A percentile compares a stretch with the other conserved stretches of the same genome.
Conservation (phyloP, 2,329 filamentous ascomycete species). For the Penicillium crustosum region DNA sequence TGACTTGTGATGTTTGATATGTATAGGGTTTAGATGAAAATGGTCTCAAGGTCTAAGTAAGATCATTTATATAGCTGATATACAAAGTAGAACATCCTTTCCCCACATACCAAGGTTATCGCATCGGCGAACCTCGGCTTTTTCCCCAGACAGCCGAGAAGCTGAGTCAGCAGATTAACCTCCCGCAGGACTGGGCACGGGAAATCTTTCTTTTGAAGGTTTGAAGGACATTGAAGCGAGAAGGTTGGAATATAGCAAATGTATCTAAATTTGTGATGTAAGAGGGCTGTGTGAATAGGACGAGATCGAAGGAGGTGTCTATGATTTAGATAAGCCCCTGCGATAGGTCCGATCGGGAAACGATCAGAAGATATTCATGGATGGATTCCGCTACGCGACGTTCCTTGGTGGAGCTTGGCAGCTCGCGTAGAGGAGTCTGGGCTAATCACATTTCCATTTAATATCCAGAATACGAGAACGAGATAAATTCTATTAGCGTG, state of each 20-base stretch:
- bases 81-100: not conserved
- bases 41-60: not conserved
- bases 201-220: not conserved
- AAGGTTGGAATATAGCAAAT: not conserved
- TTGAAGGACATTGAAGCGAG: not conserved
- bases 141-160: not conserved
- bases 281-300: not conserved
- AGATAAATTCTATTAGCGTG: not conserved
- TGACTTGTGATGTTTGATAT: not conserved
- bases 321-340: not conserved
- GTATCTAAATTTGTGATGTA: not conserved
- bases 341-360: not conserved
- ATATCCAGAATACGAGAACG: not conserved
- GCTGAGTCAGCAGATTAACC: not conserved
- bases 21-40: not conserved
- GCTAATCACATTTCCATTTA: not conserved
- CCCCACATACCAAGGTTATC: not conserved
- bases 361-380: not conserved
- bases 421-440: not conserved
- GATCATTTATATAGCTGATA: not conserved
- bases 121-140: constrained; percentile 9
- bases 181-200: too few species aligned
- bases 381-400: not conserved
- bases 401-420: not conserved
- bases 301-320: not conserved